Evolutionary conservation across 202 grass and related monocot genomes (phyloP), one percentile per base, ranked within the genome.

Genomic region (Digitaria exilis): DNA sequence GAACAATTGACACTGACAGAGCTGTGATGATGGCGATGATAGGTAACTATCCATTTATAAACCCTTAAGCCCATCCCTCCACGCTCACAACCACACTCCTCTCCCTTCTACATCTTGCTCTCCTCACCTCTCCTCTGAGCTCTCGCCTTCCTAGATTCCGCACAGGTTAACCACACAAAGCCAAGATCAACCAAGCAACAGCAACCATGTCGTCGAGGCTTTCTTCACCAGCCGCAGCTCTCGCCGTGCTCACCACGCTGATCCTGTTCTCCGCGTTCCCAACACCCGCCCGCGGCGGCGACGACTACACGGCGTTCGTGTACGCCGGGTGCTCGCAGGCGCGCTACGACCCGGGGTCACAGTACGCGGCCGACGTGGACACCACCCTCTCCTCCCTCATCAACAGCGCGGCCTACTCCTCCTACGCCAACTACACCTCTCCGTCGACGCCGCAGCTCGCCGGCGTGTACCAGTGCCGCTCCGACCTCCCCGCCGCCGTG

Each of bases 241-340:
- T 91, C 11, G 24, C 48, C 1, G 1, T 65, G 52, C 32, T 81
- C 7, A n/a, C n/a, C n/a, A 5, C 39, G 1, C 3, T 86, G 41
- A 11, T 72, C 30, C 15, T 41, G 29, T 8, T 63, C 55, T 49
- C 62, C 56, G 60, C 67, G 43, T 62, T 26, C 72, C 18, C 29
- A 21, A 21, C 21, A 37, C 80, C 68, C 0, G 78, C 66, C 17
- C 68, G 22, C 24, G 88, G 84, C 8, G 83, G 58, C 28, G 87
- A 92, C 54, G 87, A 90, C 87, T 98, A 93, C 91, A 90, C 85
- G 65, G 73, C 73, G 12, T 95, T 98, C 83, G 96, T 98, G 76
- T 98, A 95, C 85, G 90, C 91, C 25, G 92, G 96, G 35, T 98
- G 96, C 86, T 95, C 96, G 21, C 89, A 89, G 83, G 79, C 69